Percentiles rank a stretch among this genome's conserved stretches.
Evolutionary conservation across 1,284 basidiomycete species (phyloP).

Genomic region (Irpex sp.): DNA sequence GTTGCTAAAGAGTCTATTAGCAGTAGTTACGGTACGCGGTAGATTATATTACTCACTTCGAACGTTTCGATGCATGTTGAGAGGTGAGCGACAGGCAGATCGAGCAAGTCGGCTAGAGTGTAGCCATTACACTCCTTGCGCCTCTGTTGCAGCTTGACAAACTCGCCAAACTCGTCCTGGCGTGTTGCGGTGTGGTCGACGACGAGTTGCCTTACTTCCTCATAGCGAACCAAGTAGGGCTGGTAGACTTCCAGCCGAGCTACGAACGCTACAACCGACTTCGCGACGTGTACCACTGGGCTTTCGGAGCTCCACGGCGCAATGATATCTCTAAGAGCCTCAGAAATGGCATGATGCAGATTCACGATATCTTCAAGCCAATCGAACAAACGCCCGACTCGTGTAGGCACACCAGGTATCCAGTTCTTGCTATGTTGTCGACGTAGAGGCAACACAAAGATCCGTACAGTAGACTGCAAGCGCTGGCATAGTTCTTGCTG

Average conservation of each 20-base stretch:
- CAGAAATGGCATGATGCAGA: constrained; percentile 64
- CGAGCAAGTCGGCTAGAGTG: constrained; percentile 63
- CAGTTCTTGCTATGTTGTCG: constrained; percentile 63
- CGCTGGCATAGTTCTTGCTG: constrained; percentile 69
- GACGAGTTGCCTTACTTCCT: constrained; percentile 54
- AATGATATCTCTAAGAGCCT: constrained; percentile 41
- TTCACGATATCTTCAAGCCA: constrained; percentile 83
- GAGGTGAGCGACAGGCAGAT: constrained; percentile 74
- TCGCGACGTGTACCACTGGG: constrained; percentile 50
- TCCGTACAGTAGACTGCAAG: constrained; percentile 57
- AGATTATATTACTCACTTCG: constrained; percentile 51
- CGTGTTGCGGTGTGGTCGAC: constrained; percentile 15
- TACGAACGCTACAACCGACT: constrained; percentile 57
- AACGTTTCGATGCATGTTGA: constrained; percentile 73
- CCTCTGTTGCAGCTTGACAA: constrained; percentile 71
- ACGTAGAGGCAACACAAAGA: constrained; percentile 77
- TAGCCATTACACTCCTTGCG: constrained; percentile 52
- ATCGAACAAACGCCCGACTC: constrained; percentile 72
- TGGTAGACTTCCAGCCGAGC: constrained; percentile 76
- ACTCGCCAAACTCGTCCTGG: constrained; percentile 72
- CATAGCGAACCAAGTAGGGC: constrained; percentile 76
- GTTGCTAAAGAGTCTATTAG: constrained; percentile 36
- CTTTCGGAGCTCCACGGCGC: constrained; percentile 18
- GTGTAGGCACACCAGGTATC: constrained; percentile 74
- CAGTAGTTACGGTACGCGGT: background rate